Evolutionary conservation across 2,329 filamentous ascomycete genomes (phyloP), one percentile per base, ranked within the genome.

Genomic region (Sarocladium kiliense): DNA sequence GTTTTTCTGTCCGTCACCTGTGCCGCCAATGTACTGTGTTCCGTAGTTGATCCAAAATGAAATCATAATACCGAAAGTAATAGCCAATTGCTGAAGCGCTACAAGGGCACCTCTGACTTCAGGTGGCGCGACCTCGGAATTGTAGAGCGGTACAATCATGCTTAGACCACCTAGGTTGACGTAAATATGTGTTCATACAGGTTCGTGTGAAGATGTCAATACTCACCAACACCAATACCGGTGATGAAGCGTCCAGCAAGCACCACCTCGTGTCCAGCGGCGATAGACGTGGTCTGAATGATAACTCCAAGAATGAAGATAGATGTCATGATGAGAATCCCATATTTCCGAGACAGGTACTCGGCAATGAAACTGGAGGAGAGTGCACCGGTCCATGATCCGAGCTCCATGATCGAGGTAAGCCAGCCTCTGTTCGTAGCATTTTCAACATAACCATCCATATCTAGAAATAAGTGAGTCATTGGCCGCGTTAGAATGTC

Each of bases 381-480:
- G 2, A 91, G 68, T 0, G 85, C 82, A 36, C 88, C 88, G n/a
- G 89, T 65, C 87, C 87, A 91, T 42, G 87, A 88, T 54, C 88
- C 88, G 2, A 91, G 79, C 65, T 91, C 87, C 27, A 91, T 80
- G 60, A 90, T 89, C 2, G 87, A 76, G 1, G 80, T 83, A 3
- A 85, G 65, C 80, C 80, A 84, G n/a, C 80, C 81, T 62, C 82
- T 83, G 59, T 78, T 76, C 3, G 77, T 77, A 62, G 77, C 73
- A 57, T 78, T 68, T 18, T 72, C 71, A 14, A 65, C 71, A 32
- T 68, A 62, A 57, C 75, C 74, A 50, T 77, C 79, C 80, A 82
- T 84, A 57, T 84, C 77, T 80, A 18, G 66, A 80, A 68, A 45
- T 74, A 14, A 62, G 41, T 76, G 71, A 2, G 71, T 65, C 16